Base-by-base conservation (phyloP, 495 filamentous ascomycete species). In the Penicillium roqueforti region DNA sequence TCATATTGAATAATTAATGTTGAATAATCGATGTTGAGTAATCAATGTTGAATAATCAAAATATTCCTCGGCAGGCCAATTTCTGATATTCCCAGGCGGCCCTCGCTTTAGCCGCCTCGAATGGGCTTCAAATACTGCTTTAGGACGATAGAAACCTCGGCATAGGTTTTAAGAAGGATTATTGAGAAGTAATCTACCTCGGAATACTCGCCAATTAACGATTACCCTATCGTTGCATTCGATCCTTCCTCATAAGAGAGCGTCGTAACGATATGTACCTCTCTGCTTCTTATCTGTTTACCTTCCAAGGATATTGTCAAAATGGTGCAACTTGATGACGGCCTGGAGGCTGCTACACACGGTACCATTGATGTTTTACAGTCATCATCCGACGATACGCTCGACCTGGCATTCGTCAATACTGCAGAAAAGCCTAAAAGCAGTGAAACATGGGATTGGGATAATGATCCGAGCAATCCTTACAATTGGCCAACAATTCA, bases 401-500 rank as follows among this genome's bases (percentile, higher is more conserved):
- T 32, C 9, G 19, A 51, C 20, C 3, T n/a, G 23, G 26, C 25
- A 34, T 19, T 11, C 3, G 11, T 6, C 4, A 22, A n/a, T 1
- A n/a, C 18, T 8, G 11, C 28, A 34, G 18, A 32, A 6, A 23
- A 22, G n/a, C 1, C 20, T 14, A 2, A 23, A n/a, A 0, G 7
- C 16, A 20, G 3, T 19, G 13, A 34, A 14, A 8, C 6, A 3
- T 37, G 31, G 44, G 31, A 60, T 19, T 67, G 65, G 65, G 61
- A 59, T 0, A 16, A 60, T 42, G 60, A 64, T 55, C 60, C 62
- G 3, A 25, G 11, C 0, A 68, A 66, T 41, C 60, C 62, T 7
- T 63, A 66, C 22, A 68, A 68, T 39, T 68, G 65, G 65, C 16
- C 59, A 11, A 26, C 48, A 22, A 29, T 25, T 8, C 9, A 20